Evolutionary conservation across 1,284 basidiomycete genomes (phyloP).

Genomic region (Cryptococcus sp.): DNA sequence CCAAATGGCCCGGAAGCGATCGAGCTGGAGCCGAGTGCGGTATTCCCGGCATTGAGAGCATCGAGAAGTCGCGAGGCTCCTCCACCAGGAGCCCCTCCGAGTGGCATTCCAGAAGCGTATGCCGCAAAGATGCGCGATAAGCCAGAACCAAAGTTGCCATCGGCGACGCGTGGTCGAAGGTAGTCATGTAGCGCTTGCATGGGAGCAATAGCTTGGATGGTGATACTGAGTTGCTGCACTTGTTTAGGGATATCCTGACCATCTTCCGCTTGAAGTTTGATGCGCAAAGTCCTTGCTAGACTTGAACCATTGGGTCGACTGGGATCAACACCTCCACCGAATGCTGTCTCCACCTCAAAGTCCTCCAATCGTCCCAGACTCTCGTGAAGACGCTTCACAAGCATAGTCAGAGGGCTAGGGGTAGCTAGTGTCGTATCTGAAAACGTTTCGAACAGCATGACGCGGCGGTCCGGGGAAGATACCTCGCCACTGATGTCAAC

Average conservation of each 20-base stretch:
- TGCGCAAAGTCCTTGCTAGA: conserved; percentile 59
- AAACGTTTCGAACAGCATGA: conserved; percentile 73
- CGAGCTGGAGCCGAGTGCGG: background rate
- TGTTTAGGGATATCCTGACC: conserved; percentile 81
- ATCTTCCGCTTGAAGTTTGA: conserved; percentile 82
- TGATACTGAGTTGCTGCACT: conserved; percentile 85
- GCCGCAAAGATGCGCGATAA: conserved; percentile 89
- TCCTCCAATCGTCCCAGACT: conserved; percentile 87
- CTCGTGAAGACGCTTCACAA: conserved; percentile 93
- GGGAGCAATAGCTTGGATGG: conserved; percentile 93
- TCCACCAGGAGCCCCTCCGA: conserved; percentile 18
- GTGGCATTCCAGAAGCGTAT: conserved; percentile 60
- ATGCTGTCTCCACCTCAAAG: conserved; percentile 87
- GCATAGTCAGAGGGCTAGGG: conserved; percentile 67
- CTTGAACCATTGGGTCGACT: conserved; percentile 22
- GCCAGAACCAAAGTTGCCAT: conserved; percentile 61
- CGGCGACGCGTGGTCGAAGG: conserved; percentile 83
- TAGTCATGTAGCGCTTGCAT: conserved; percentile 95
- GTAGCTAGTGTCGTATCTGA: conserved; percentile 59
- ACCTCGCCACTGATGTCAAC: conserved; percentile 65
- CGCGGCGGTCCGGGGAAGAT: conserved; percentile 59
- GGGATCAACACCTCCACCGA: conserved; percentile 37
- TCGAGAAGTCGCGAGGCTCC: conserved; percentile 60
- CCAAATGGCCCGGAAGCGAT: background rate
- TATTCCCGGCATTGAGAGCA: conserved; percentile 41